phyloP scores from a whole-genome alignment of 2,329 filamentous ascomycete genomes.

The Penicillium sp. region DNA sequence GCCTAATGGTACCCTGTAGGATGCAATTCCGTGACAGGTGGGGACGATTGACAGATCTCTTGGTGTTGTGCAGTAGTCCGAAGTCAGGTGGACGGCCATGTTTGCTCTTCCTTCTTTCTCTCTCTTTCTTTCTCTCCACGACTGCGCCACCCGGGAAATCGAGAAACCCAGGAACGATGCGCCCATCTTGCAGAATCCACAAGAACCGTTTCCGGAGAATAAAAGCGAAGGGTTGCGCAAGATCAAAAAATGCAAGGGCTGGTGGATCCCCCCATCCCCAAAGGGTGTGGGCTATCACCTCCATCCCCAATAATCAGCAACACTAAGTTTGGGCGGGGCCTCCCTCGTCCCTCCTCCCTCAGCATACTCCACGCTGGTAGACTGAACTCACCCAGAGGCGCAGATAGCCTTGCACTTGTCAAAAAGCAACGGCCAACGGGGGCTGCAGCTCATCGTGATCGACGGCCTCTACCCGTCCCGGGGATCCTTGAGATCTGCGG shows the following conservation, averaged over 20 bases:
- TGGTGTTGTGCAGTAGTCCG: conserved; percentile 1
- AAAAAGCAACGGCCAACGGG: background rate
- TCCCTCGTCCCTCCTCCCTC: background rate
- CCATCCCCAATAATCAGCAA: conserved; percentile 1
- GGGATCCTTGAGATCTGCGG: conserved; percentile 22
- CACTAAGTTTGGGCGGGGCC: background rate
- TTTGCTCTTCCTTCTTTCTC: background rate
- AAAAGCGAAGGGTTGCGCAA: conserved; percentile 1
- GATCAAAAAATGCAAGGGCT: conserved; percentile 2
- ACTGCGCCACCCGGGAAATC: background rate
- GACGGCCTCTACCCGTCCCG: conserved; percentile 16
- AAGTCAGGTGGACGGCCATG: background rate
- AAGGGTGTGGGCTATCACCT: background rate
- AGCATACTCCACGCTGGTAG: background rate
- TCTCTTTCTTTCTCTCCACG: background rate
- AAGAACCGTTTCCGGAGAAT: conserved; percentile 5
- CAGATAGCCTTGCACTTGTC: background rate
- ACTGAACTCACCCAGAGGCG: background rate
- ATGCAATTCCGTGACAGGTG: background rate
- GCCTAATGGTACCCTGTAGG: background rate
- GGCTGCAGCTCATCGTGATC: conserved; percentile 18
- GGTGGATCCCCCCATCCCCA: background rate
- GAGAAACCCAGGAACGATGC: background rate
- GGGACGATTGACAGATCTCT: background rate
- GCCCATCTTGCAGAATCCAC: background rate